These are phyloP conservation scores for Lactarius vividus DNA, from an alignment of 768 basidiomycete genomes.

Conservation along the genomic window DNA sequence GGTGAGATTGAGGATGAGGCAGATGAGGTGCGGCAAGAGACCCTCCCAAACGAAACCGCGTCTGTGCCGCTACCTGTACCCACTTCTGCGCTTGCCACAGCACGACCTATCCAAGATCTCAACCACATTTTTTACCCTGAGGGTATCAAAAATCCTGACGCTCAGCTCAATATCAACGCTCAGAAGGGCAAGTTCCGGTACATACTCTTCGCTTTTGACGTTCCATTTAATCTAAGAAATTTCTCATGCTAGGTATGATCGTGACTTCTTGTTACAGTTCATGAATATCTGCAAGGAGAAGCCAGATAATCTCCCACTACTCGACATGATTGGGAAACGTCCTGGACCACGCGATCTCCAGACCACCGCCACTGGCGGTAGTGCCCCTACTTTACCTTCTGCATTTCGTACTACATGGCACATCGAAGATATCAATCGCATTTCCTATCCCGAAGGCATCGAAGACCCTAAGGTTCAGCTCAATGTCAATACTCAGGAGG, in stretches of 20 bases:
- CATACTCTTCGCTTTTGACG: conserved; percentile 14
- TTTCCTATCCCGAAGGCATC: conserved; percentile 81
- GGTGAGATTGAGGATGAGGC: conserved; percentile 45
- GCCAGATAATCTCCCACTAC: conserved; percentile 82
- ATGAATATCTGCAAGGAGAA: conserved; percentile 94
- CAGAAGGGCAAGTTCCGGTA: conserved; percentile 90
- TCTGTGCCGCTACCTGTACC: conserved; percentile 5
- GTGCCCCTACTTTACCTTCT: conserved; percentile 53
- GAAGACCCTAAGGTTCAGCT: conserved; percentile 80
- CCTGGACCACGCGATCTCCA: conserved; percentile 74
- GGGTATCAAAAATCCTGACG: conserved; percentile 73
- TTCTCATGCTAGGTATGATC: conserved; percentile 70
- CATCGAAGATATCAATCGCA: conserved; percentile 75
- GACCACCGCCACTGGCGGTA: conserved; percentile 43
- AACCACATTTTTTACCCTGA: conserved; percentile 76
- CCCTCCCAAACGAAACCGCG: background rate
- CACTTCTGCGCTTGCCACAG: conserved; percentile 70
- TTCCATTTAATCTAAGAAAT: background rate
- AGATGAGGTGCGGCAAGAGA: background rate
- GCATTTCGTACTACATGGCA: conserved; percentile 77
- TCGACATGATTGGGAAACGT: conserved; percentile 79
- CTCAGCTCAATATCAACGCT: conserved; percentile 80
- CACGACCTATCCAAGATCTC: conserved; percentile 83
- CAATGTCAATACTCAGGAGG: conserved; percentile 77
- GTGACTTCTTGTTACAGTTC: conserved; percentile 96